Evolutionary conservation across 2,329 filamentous ascomycete genomes (phyloP).

Genomic region (Allantophomopsis cytisporea): DNA sequence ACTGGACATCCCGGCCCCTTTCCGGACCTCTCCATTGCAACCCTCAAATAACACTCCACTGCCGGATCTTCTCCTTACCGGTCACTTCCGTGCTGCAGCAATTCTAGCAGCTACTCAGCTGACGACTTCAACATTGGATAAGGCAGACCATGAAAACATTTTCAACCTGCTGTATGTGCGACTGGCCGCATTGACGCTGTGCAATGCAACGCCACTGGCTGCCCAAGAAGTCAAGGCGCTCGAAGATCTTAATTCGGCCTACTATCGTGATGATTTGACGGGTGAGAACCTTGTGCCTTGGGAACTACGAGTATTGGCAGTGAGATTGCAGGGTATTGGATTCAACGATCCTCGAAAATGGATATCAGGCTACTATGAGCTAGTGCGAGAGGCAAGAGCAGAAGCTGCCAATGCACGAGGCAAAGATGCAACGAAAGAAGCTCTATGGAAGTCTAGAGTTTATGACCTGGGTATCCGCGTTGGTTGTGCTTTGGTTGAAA

Average conservation of each 20-base stretch:
- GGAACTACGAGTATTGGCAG: constrained; percentile 69
- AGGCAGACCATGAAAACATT: constrained; percentile 46
- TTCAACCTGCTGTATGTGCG: constrained; percentile 71
- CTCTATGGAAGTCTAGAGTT: constrained; percentile 60
- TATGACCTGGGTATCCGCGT: constrained; percentile 60
- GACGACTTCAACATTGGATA: constrained; percentile 24
- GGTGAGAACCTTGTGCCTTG: constrained; percentile 66
- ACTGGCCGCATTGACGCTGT: constrained; percentile 68
- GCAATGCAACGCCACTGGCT: constrained; percentile 57
- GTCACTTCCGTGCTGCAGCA: constrained; percentile 73
- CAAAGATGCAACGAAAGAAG: constrained; percentile 19
- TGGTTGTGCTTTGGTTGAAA: constrained; percentile 59
- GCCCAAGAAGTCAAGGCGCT: constrained; percentile 52
- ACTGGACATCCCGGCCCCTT: constrained; percentile 45
- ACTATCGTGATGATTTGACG: constrained; percentile 38
- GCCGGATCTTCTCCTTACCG: constrained; percentile 49
- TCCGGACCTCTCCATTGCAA: constrained; percentile 54
- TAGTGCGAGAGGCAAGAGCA: constrained; percentile 63
- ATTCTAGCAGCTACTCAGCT: constrained; percentile 50
- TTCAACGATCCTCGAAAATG: constrained; percentile 74
- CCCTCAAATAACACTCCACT: constrained; percentile 52
- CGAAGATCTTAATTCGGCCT: constrained; percentile 43
- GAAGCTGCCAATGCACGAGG: constrained; percentile 30
- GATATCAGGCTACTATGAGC: constrained; percentile 82
- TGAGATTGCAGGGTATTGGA: constrained; percentile 73